These are phyloP conservation scores for Yamadazyma aaseri DNA, from an alignment of 1,139 yeast genomes.

Conservation along the genomic window DNA sequence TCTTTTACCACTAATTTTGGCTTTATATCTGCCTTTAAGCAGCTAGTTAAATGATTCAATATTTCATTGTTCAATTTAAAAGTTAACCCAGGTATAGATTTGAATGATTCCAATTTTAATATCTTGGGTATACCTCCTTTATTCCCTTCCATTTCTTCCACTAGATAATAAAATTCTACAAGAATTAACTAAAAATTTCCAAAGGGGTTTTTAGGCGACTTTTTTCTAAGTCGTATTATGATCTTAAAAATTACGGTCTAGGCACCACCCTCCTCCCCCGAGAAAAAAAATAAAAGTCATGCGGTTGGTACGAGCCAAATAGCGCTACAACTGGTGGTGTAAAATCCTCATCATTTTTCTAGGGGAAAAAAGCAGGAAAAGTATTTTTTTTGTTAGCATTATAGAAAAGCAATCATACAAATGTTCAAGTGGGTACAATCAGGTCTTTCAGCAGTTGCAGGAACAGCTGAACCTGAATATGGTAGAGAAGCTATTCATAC, in stretches of 20 bases:
- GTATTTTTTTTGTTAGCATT: background rate
- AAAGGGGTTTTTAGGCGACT: background rate
- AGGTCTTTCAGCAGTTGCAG: constrained; percentile 89
- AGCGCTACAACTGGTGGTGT: too few relatives aligned
- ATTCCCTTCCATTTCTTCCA: background rate
- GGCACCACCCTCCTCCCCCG: background rate
- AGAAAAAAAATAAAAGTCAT: background rate
- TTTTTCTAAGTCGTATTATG: background rate
- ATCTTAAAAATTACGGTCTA: background rate
- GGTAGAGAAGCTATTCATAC: constrained; percentile 91
- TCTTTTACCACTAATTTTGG: constrained; percentile 38
- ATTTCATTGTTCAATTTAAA: constrained; percentile 28
- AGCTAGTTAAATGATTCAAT: constrained; percentile 19
- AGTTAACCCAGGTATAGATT: constrained; percentile 5
- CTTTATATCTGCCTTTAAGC: constrained; percentile 16
- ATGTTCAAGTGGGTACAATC: constrained; percentile 89
- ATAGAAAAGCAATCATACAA: too few relatives aligned
- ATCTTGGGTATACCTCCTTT: background rate
- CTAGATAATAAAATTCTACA: too few relatives aligned
- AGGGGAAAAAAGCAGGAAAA: constrained; percentile 1
- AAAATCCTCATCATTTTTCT: too few relatives aligned
- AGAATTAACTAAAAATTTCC: background rate
- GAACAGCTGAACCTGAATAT: constrained; percentile 95
- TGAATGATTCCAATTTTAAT: background rate
- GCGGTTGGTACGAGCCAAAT: too few relatives aligned